A percentile compares a stretch with the other conserved stretches of the same genome.
These are phyloP conservation scores for Tillandsia leiboldiana DNA, from an alignment of 176 grass and related monocot genomes.

Conservation along the genomic window DNA sequence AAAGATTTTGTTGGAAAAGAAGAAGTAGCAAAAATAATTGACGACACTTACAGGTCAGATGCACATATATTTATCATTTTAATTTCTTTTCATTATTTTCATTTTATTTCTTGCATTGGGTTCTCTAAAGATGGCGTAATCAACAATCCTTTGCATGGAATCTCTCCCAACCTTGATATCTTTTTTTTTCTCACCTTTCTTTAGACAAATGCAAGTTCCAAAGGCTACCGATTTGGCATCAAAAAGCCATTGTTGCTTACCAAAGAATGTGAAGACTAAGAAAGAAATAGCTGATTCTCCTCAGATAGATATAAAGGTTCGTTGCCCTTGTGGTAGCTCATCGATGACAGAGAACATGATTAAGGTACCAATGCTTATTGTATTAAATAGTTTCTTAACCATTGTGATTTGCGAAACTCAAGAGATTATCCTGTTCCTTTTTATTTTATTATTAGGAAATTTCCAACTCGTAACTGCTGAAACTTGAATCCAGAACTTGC, in stretches of 20 bases:
- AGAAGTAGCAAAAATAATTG: slow-evolving; percentile 45
- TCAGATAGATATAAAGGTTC: slow-evolving; percentile 39
- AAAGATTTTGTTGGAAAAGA: slow-evolving; percentile 33
- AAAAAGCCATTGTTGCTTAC: slow-evolving; percentile 26
- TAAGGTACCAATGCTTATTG: slow-evolving; percentile 39
- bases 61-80: background rate
- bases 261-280: slow-evolving; percentile 31
- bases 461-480: no score
- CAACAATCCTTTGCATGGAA: background rate
- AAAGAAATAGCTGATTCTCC: slow-evolving; percentile 40
- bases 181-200: slow-evolving; percentile 14
- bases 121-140: background rate
- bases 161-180: slow-evolving; percentile 9
- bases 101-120: background rate
- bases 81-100: slow-evolving; percentile 3
- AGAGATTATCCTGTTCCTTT: no score
- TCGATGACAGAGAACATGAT: slow-evolving; percentile 43
- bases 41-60: slow-evolving; percentile 50
- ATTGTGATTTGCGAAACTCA: background rate
- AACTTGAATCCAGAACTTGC: no score
- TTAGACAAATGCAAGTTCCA: slow-evolving; percentile 72
- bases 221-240: slow-evolving; percentile 28
- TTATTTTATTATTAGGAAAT: background rate
- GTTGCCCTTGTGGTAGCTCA: slow-evolving; percentile 59
- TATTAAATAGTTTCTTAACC: slow-evolving; percentile 12